A percentile compares a stretch with the other conserved stretches of the same genome.
Conservation (phyloP, 345 rosid species). For the Lepidium africanum region DNA sequence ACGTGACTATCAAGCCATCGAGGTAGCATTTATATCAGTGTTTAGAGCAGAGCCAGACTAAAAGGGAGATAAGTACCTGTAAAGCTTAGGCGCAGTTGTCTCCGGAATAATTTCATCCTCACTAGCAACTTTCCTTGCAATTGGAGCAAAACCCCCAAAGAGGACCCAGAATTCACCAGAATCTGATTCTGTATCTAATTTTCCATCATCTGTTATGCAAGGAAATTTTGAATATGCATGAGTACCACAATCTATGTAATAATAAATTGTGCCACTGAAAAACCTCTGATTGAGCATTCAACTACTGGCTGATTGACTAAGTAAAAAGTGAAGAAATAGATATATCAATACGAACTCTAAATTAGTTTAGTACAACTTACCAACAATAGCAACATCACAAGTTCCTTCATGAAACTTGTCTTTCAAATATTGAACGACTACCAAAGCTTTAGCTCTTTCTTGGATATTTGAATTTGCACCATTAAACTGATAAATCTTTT, state of each 20-base stretch:
- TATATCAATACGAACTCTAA: background rate
- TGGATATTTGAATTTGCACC: conserved; percentile 97
- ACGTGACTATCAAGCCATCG: background rate
- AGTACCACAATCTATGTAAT: background rate
- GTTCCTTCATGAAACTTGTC: conserved; percentile 83
- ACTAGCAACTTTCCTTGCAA: conserved; percentile 65
- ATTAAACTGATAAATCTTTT: conserved; percentile 94
- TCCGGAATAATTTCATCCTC: conserved; percentile 81
- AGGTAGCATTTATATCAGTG: background rate
- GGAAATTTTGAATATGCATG: conserved; percentile 17
- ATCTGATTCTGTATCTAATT: conserved; percentile 89
- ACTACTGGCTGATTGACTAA: background rate
- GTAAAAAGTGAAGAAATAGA: background rate
- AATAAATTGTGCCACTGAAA: background rate
- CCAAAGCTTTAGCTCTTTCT: conserved; percentile 96
- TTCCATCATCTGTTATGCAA: conserved; percentile 67
- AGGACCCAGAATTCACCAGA: conserved; percentile 96
- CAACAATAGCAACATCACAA: conserved; percentile 77
- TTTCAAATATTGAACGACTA: conserved; percentile 86
- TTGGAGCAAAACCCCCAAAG: conserved; percentile 80
- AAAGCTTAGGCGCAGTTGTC: conserved; percentile 63
- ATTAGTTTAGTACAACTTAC: conserved; percentile 35
- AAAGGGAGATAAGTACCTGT: conserved; percentile 40
- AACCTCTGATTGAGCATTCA: background rate
- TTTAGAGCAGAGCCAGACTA: conserved; percentile 4